These are phyloP conservation scores for Tilletia walkeri DNA, from an alignment of 1,284 basidiomycete species.

Conservation along the genomic window DNA sequence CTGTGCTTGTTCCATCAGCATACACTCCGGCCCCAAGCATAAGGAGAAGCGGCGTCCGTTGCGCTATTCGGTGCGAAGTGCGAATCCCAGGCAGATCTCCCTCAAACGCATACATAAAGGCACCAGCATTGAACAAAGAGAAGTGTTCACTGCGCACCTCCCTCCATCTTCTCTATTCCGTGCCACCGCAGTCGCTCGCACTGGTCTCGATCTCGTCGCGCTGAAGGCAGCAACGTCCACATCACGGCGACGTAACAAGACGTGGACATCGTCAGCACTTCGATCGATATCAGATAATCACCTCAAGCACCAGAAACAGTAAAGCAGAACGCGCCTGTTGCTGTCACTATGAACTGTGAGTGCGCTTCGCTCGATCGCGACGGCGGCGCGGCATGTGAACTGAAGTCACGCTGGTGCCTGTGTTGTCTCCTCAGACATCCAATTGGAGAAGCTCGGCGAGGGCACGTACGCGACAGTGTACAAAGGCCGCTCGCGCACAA, in stretches of 20 bases:
- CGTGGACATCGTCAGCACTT: too few relatives aligned
- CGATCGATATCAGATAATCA: too few relatives aligned
- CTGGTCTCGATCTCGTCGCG: too few relatives aligned
- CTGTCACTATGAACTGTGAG: neutral
- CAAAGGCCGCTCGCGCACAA: conserved; percentile 53
- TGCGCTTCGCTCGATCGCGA: neutral
- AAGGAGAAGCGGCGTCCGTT: neutral
- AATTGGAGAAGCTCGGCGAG: conserved; percentile 55
- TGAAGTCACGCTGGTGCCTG: neutral
- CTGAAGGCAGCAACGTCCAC: too few relatives aligned
- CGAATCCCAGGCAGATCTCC: conserved; percentile 11
- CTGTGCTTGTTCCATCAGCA: neutral
- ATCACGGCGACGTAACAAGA: too few relatives aligned
- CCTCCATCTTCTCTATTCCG: too few relatives aligned
- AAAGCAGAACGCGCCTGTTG: neutral
- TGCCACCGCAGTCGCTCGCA: too few relatives aligned
- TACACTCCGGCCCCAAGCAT: neutral
- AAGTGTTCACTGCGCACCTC: too few relatives aligned
- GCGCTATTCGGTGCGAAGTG: neutral
- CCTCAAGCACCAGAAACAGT: neutral
- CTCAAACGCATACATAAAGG: neutral
- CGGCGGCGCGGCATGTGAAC: too few relatives aligned
- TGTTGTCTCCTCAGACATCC: conserved; percentile 36
- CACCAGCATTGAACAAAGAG: too few relatives aligned
- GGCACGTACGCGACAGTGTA: conserved; percentile 56